Evolutionary conservation across 202 grass and related monocot species (phyloP).

Genomic region (Alloteropsis angusta): DNA sequence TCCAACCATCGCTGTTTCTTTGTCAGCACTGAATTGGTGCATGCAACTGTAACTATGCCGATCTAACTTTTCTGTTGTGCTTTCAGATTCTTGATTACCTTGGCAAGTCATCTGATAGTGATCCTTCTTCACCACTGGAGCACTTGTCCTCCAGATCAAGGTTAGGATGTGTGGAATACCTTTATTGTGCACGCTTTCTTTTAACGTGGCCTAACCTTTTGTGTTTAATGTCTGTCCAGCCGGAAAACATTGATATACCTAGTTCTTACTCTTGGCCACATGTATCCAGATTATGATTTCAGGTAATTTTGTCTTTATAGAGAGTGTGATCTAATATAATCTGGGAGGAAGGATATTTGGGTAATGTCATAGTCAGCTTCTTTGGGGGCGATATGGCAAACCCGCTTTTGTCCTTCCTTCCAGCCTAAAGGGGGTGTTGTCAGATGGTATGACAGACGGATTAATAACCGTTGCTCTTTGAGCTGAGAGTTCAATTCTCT

Average conservation of each 20-base stretch:
- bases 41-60: background rate
- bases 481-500: slow-evolving; percentile 99
- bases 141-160: slow-evolving; percentile 74
- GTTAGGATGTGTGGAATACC: slow-evolving; percentile 19
- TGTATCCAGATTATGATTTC: slow-evolving; percentile 99
- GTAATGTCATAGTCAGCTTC: slow-evolving; percentile 79
- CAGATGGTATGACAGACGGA: slow-evolving; percentile 83
- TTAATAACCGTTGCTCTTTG: slow-evolving; percentile 73
- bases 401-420: slow-evolving; percentile 48
- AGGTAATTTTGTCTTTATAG: slow-evolving; percentile 59
- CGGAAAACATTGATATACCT: slow-evolving; percentile 94
- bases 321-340: slow-evolving; percentile 15
- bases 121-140: slow-evolving; percentile 69
- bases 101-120: slow-evolving; percentile 69
- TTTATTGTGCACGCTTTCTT: slow-evolving; percentile 7
- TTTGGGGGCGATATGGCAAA: slow-evolving; percentile 56
- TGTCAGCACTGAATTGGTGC: background rate
- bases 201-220: slow-evolving; percentile 27
- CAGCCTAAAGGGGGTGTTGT: slow-evolving; percentile 77
- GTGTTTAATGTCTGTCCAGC: slow-evolving; percentile 40
- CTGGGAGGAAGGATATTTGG: slow-evolving; percentile 69
- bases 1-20: background rate
- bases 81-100: slow-evolving; percentile 91
- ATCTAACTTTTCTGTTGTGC: background rate
- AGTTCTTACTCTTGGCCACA: slow-evolving; percentile 70